These are phyloP conservation scores for Clohesyomyces aquaticus DNA, from an alignment of 495 filamentous ascomycete species.

Conservation along the genomic window DNA sequence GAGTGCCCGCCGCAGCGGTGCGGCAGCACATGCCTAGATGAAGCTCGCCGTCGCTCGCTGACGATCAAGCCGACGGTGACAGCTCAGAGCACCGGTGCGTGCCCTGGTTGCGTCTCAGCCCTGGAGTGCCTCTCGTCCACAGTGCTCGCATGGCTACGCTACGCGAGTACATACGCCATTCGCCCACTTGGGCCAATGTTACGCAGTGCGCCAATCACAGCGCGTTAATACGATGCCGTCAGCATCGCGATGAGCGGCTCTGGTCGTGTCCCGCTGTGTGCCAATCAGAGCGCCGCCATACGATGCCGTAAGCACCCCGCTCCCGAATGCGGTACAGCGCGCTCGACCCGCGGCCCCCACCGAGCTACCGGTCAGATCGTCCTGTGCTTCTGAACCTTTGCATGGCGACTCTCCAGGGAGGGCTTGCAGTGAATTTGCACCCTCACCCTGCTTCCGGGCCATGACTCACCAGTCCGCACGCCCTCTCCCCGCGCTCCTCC, in stretches of 20 bases:
- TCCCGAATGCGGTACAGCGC: not conserved
- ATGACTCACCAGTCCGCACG: constrained; percentile 2
- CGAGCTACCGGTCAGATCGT: not conserved
- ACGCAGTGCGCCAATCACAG: not conserved
- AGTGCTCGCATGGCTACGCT: too few species aligned
- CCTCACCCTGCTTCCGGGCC: not conserved
- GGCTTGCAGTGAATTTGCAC: not conserved
- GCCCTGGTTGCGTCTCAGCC: too few species aligned
- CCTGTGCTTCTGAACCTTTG: not conserved
- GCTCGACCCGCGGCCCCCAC: not conserved
- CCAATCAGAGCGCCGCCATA: not conserved
- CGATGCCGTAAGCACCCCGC: not conserved
- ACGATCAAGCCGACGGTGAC: too few species aligned
- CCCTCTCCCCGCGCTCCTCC: not conserved
- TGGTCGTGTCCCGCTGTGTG: not conserved
- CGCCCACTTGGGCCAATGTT: not conserved
- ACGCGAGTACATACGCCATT: too few species aligned
- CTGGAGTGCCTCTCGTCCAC: too few species aligned
- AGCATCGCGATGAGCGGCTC: too few species aligned
- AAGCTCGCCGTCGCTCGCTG: too few species aligned
- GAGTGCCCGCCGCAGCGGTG: too few species aligned
- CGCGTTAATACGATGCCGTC: not conserved
- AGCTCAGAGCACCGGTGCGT: too few species aligned
- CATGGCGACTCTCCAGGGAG: not conserved
- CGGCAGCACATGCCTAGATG: too few species aligned